phyloP scores from a whole-genome alignment of 2,329 filamentous ascomycete species.

The Trichoderma atrobrunneum region DNA sequence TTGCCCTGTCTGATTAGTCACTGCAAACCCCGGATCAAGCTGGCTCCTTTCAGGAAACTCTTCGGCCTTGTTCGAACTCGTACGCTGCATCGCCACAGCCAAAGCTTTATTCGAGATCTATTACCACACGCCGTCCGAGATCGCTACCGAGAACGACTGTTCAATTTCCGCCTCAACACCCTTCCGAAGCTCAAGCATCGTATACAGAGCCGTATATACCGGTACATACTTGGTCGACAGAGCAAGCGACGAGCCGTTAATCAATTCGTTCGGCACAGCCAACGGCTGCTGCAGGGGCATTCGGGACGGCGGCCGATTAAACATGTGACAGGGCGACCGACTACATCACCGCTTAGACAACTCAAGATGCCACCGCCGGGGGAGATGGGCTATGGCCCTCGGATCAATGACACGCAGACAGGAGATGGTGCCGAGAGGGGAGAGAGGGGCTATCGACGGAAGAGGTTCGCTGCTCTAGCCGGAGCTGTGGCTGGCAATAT shows the following conservation, averaged over 20 bases:
- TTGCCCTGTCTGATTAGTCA: conserved; percentile 13
- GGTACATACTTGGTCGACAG: conserved; percentile 66
- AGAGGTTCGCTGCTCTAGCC: conserved; percentile 68
- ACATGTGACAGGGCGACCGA: conserved; percentile 34
- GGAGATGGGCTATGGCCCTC: conserved; percentile 30
- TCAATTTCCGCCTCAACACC: conserved; percentile 70
- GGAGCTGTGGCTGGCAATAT: conserved; percentile 52
- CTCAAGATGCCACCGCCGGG: conserved; percentile 30
- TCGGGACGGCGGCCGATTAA: conserved; percentile 28
- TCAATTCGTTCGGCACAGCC: conserved; percentile 39
- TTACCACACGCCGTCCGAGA: conserved; percentile 63
- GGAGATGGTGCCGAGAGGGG: conserved; percentile 31
- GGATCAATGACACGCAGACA: conserved; percentile 26
- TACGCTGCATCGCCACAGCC: conserved; percentile 41
- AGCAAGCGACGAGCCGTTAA: conserved; percentile 50
- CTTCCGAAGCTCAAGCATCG: conserved; percentile 68
- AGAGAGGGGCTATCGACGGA: conserved; percentile 70
- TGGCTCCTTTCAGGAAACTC: conserved; percentile 44
- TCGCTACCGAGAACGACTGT: conserved; percentile 63
- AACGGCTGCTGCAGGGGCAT: conserved; percentile 46
- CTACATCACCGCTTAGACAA: conserved; percentile 28
- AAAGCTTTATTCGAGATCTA: conserved; percentile 61
- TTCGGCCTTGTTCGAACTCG: conserved; percentile 35
- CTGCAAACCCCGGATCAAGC: conserved; percentile 23
- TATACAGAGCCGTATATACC: conserved; percentile 74